Evolutionary conservation across 176 grass and related monocot genomes (phyloP).

Genomic region (Triticum timopheevii): DNA sequence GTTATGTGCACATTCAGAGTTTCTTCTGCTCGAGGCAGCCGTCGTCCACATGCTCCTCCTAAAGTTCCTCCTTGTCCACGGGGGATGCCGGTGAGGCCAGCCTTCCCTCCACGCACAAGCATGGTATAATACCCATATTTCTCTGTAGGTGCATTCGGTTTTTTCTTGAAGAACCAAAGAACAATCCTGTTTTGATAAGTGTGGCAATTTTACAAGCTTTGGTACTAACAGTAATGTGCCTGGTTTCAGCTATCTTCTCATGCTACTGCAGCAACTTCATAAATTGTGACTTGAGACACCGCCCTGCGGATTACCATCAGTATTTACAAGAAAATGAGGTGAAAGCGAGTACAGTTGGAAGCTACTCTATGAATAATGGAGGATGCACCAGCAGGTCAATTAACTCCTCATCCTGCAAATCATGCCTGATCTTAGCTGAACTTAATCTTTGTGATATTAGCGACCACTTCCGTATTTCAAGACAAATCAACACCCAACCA

Average conservation of each 20-base stretch:
- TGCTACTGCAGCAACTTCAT: not conserved
- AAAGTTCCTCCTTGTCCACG: no score
- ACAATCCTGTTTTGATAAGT: no score
- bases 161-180: no score
- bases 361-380: not conserved
- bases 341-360: not conserved
- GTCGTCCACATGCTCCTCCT: no score
- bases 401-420: not conserved
- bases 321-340: not conserved
- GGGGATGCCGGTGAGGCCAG: no score
- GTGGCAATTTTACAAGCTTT: not conserved
- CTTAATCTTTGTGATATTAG: no score
- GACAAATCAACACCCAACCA: no score
- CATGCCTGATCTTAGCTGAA: no score
- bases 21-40: not conserved
- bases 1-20: slow-evolving; percentile 87
- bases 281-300: not conserved
- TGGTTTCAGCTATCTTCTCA: not conserved
- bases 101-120: no score
- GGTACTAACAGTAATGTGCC: not conserved
- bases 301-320: not conserved
- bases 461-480: no score
- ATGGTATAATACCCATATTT: no score
- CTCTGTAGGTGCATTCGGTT: no score
- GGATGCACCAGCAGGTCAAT: not conserved